Base-by-base conservation (phyloP, 2,329 filamentous ascomycete species). In the Helotiales sp. region DNA sequence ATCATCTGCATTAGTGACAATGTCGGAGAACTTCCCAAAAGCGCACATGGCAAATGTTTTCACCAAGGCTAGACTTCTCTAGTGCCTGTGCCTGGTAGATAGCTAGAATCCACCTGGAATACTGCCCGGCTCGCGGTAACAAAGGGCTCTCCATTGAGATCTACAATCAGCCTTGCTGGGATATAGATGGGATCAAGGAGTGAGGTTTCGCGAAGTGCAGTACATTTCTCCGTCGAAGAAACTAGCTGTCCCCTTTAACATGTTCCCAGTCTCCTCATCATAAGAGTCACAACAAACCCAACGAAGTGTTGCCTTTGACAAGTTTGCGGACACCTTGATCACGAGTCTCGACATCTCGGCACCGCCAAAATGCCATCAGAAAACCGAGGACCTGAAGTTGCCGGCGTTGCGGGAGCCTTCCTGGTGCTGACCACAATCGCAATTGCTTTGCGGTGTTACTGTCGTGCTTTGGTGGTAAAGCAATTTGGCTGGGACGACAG, bases 351-450 rank as follows among this genome's bases (percentile, higher is more conserved):
- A 57, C n/a, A 57, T 54, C 24, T 28, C 24, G 32, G 26, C 28
- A 28, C 47, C 26, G 32, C 11, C 15, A 59, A 34, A 47, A 58
- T 67, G 34, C 32, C 64, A 37, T 22, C 54, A n/a, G 67, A 57
- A 10, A 63, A 67, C 28, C 69, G 74, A 69, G 73, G 70, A 34
- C 64, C 71, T 24, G 64, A 75, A 57, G 65, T 75, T 65, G 26
- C 80, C 20, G 75, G 80, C 11, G 76, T 82, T 62, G 68, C 79
- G 43, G 69, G 73, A 61, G 69, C 77, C 3, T 80, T 82, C 54
- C 47, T 82, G 17, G 63, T 78, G 5, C 52, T 82, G 8, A 76
- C 75, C 6, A 76, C 77, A 13, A 55, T 75, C 43, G 63, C 71
- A 8, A 69, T 76, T 24, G 32, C 55, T 13, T 24, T 74, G 20